Evolutionary conservation across 1,139 yeast species (phyloP).

Genomic region (Protomyces pachydermus): DNA sequence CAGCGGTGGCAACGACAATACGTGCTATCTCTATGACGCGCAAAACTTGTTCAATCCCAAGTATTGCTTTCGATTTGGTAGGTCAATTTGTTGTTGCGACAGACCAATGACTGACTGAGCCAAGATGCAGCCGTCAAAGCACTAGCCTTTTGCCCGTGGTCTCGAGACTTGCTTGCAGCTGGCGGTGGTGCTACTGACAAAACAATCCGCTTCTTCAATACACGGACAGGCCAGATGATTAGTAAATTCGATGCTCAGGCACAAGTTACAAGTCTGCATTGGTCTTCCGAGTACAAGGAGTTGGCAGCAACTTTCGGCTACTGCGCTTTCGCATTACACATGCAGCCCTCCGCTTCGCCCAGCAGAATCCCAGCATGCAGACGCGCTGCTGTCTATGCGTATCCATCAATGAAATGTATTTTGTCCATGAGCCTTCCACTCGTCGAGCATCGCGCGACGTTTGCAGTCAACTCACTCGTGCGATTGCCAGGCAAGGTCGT

Average conservation of each 20-base stretch:
- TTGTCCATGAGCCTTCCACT: slow-evolving; percentile 49
- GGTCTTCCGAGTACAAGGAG: slow-evolving; percentile 65
- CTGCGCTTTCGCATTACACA: slow-evolving; percentile 39
- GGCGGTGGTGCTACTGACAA: slow-evolving; percentile 95
- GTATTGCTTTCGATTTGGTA: background rate
- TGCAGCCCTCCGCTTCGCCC: background rate
- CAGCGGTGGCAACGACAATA: slow-evolving; percentile 29
- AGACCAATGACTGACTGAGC: slow-evolving; percentile 25
- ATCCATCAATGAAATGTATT: slow-evolving; percentile 56
- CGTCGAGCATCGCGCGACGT: slow-evolving; percentile 55
- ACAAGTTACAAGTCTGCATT: slow-evolving; percentile 71
- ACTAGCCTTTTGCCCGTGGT: slow-evolving; percentile 66
- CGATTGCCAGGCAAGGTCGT: background rate
- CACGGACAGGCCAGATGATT: slow-evolving; percentile 65
- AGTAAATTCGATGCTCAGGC: slow-evolving; percentile 54
- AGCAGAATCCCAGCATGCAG: background rate
- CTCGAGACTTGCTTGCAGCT: slow-evolving; percentile 57
- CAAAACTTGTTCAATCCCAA: background rate
- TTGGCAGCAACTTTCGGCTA: slow-evolving; percentile 78
- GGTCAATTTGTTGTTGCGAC: slow-evolving; percentile 31
- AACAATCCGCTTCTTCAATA: slow-evolving; percentile 76
- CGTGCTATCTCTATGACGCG: slow-evolving; percentile 18
- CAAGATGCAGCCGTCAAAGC: slow-evolving; percentile 52
- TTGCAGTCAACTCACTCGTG: slow-evolving; percentile 53
- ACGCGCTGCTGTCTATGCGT: slow-evolving; percentile 56